phyloP scores from a whole-genome alignment of 2,329 filamentous ascomycete species.

The Cercospora sp. region DNA sequence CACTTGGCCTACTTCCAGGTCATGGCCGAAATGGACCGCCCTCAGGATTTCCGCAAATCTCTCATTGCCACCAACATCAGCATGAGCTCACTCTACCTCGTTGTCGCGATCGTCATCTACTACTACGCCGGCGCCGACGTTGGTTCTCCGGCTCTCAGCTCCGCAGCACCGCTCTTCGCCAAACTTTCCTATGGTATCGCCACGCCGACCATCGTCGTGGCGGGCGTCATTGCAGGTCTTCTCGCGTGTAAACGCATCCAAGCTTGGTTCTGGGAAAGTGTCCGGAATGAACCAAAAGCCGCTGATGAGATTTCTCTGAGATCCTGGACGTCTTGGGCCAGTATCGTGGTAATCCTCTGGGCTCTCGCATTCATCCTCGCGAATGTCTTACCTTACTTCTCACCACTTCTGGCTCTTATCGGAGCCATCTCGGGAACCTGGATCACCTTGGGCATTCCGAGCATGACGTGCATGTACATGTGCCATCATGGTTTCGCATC shows the following conservation, averaged over 20 bases:
- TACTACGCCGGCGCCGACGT: constrained; percentile 63
- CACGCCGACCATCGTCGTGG: constrained; percentile 69
- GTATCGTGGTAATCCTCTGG: constrained; percentile 59
- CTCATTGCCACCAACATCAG: constrained; percentile 61
- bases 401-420: constrained; percentile 65
- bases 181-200: constrained; percentile 70
- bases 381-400: constrained; percentile 69
- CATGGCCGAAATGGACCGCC: constrained; percentile 64
- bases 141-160: constrained; percentile 64
- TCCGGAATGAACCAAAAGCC: constrained; percentile 24
- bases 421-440: constrained; percentile 63
- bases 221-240: constrained; percentile 69
- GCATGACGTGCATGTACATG: constrained; percentile 26
- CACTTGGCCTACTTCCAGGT: constrained; percentile 69
- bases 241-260: constrained; percentile 68
- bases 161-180: constrained; percentile 55
- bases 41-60: constrained; percentile 62
- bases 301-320: constrained; percentile 37
- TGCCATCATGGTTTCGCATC: constrained; percentile 11
- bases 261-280: constrained; percentile 25
- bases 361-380: constrained; percentile 67
- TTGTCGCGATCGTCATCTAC: constrained; percentile 71
- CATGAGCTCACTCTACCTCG: constrained; percentile 63
- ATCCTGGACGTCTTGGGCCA: constrained; percentile 53
- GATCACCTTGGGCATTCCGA: constrained; percentile 52